A percentile compares a stretch with the other conserved stretches of the same genome.
Conservation (phyloP, 345 rosid species). For the Abelmoschus esculentus region DNA sequence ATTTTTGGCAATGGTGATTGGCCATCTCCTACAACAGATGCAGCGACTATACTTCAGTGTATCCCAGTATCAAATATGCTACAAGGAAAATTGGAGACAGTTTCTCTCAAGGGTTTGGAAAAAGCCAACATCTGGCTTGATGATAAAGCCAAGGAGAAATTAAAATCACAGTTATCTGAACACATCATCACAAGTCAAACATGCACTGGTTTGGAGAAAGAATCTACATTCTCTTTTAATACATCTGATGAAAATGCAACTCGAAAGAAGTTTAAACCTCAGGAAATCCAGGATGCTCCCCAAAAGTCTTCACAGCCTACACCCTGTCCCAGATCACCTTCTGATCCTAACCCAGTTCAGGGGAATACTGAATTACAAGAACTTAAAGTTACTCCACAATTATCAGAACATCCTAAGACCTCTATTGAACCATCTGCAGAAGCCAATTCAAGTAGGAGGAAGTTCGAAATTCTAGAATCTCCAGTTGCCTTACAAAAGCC, state of each 20-base stretch:
- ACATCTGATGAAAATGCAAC: background rate
- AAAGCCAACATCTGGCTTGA: too few relatives aligned
- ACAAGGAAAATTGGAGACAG: background rate
- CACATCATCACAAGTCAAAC: slow-evolving; percentile 18
- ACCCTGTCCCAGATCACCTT: too few relatives aligned
- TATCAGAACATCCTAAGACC: background rate
- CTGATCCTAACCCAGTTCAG: too few relatives aligned
- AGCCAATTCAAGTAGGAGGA: background rate
- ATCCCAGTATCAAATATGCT: too few relatives aligned
- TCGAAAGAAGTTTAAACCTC: background rate
- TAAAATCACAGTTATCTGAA: slow-evolving; percentile 28
- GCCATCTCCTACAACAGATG: slow-evolving; percentile 46
- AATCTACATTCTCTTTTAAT: slow-evolving; percentile 12
- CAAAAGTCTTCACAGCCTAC: too few relatives aligned
- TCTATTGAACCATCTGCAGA: background rate
- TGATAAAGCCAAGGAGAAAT: slow-evolving; percentile 24
- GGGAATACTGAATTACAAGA: too few relatives aligned
- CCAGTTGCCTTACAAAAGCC: background rate
- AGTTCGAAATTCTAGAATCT: background rate
- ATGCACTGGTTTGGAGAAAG: slow-evolving; percentile 22
- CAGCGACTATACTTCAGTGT: slow-evolving; percentile 42
- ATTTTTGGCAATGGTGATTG: slow-evolving; percentile 48
- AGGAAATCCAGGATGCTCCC: background rate
- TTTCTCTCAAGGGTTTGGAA: background rate
- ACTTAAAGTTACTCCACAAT: background rate